Conservation (phyloP, 345 rosid species). For the Laguncularia racemosa region DNA sequence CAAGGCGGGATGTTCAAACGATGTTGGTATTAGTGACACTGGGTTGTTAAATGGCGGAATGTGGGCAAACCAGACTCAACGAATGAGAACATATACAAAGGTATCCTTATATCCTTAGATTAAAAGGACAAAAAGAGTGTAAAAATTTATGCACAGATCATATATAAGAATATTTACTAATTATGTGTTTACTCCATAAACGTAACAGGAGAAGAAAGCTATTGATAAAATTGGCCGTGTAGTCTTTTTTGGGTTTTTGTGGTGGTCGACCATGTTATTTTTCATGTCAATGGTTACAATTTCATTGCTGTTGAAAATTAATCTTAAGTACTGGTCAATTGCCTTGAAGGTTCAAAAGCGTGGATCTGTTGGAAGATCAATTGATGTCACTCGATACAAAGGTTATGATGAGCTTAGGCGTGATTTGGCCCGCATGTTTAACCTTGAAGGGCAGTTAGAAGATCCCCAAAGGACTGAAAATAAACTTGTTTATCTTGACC, state of each 20-base stretch:
- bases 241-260: too few relatives aligned
- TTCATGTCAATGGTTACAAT: background rate
- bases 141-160: too few relatives aligned
- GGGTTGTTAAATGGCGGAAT: conserved; percentile 71
- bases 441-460: conserved; percentile 91
- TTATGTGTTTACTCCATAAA: too few relatives aligned
- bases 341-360: conserved; percentile 88
- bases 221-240: too few relatives aligned
- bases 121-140: background rate
- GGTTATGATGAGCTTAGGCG: conserved; percentile 78
- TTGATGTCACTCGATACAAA: conserved; percentile 79
- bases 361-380: conserved; percentile 93
- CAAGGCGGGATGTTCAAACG: conserved; percentile 69
- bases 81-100: conserved; percentile 96
- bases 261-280: background rate
- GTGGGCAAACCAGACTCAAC: conserved; percentile 80
- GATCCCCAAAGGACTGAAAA: conserved; percentile 88
- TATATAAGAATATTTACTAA: too few relatives aligned
- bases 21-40: conserved; percentile 62
- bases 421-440: conserved; percentile 93
- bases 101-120: conserved; percentile 22
- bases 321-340: conserved; percentile 8
- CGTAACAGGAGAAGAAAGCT: too few relatives aligned
- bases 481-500: conserved; percentile 92
- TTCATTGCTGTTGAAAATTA: background rate